Percentiles rank a stretch among this genome's conserved stretches.
phyloP scores from a whole-genome alignment of 371 early-diverging fungal genomes.

The Dinochytrium kinnereticum region DNA sequence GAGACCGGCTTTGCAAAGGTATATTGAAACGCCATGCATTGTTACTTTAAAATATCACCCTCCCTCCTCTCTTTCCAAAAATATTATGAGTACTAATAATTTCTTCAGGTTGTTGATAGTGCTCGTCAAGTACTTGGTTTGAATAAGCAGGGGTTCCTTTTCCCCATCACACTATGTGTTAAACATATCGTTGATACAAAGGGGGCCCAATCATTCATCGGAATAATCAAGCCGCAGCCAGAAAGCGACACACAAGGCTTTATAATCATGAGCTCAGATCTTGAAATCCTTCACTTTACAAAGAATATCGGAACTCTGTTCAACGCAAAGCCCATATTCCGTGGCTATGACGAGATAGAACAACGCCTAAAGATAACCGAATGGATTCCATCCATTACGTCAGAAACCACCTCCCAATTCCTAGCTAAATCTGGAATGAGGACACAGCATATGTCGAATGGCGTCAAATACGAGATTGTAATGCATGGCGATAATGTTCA shows the following conservation, averaged over 20 bases:
- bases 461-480: not conserved
- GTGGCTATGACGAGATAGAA: not conserved
- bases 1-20: slow-evolving; percentile 52
- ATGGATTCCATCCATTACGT: not conserved
- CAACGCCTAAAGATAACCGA: not conserved
- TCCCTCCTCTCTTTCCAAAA: not conserved
- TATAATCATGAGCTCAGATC: slow-evolving; percentile 27
- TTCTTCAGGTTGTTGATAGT: slow-evolving; percentile 41
- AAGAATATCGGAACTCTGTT: slow-evolving; percentile 22
- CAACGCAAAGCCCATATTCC: not conserved
- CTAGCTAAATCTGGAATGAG: slow-evolving; percentile 18
- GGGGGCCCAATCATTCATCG: slow-evolving; percentile 41
- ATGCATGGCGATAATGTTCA: slow-evolving; percentile 28
- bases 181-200: slow-evolving; percentile 39
- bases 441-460: slow-evolving; percentile 5
- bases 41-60: not conserved
- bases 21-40: not conserved
- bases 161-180: slow-evolving; percentile 37
- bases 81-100: not conserved
- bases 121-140: slow-evolving; percentile 45
- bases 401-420: not conserved
- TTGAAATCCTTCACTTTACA: slow-evolving; percentile 30
- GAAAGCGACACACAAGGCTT: slow-evolving; percentile 20
- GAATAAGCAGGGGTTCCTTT: slow-evolving; percentile 35
- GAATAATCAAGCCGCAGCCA: slow-evolving; percentile 32